phyloP scores from a whole-genome alignment of 2,329 filamentous ascomycete species.

The Hypoxylon sp. region DNA sequence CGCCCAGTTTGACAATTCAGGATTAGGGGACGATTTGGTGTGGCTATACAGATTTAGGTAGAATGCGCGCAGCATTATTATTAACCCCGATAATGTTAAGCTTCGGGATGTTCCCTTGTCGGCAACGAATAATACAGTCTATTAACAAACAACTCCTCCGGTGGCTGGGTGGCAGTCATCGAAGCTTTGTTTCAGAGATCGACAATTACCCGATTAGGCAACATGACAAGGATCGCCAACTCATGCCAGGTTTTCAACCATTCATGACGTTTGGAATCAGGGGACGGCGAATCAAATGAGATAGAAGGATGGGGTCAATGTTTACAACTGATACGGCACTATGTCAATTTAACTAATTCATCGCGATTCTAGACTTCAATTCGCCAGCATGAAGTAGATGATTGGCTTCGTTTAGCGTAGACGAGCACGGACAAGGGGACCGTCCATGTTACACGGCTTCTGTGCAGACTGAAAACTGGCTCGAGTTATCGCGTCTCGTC shows the following conservation, averaged over 20 bases:
- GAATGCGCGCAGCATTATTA: background rate
- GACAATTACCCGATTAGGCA: constrained; percentile 34
- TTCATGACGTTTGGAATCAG: constrained; percentile 43
- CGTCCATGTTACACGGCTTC: constrained; percentile 12
- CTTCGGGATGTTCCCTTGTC: too few relatives aligned
- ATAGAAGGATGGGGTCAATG: constrained; percentile 7
- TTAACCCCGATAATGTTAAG: too few relatives aligned
- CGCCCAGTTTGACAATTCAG: background rate
- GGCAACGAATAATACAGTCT: constrained; percentile 13
- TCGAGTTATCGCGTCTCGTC: constrained; percentile 11
- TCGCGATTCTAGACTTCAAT: constrained; percentile 37
- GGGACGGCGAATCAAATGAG: constrained; percentile 27
- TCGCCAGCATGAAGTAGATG: constrained; percentile 6
- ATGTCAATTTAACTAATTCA: constrained; percentile 32
- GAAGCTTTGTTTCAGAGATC: constrained; percentile 21
- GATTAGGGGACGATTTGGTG: background rate
- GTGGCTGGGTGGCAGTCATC: background rate
- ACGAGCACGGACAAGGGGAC: background rate
- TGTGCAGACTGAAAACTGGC: constrained; percentile 19
- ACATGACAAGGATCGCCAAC: constrained; percentile 46
- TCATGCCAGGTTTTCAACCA: constrained; percentile 47
- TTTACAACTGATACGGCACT: constrained; percentile 20
- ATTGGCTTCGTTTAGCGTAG: constrained; percentile 30
- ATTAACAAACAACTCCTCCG: background rate
- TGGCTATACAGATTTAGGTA: background rate